These are phyloP conservation scores for Massarina eburnea DNA, from an alignment of 2,329 filamentous ascomycete genomes.

Conservation along the genomic window DNA sequence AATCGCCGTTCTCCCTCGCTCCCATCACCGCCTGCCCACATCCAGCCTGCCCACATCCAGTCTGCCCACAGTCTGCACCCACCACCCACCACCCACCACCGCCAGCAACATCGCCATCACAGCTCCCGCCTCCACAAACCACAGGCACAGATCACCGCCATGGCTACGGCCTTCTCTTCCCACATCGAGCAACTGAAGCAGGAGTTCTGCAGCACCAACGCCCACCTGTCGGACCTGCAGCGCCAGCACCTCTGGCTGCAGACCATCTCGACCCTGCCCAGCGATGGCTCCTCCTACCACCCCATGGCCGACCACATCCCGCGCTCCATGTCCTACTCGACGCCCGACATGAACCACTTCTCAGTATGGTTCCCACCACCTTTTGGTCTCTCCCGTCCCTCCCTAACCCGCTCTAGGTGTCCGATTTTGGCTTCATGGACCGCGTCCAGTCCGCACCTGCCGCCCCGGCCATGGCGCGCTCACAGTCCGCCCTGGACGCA, in stretches of 20 bases:
- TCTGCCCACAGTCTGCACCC: slow-evolving; percentile 8
- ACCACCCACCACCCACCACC: slow-evolving; percentile 23
- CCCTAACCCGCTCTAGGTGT: slow-evolving; percentile 35
- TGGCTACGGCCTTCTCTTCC: slow-evolving; percentile 28
- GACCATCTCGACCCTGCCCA: slow-evolving; percentile 21
- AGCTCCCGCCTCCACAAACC: slow-evolving; percentile 13
- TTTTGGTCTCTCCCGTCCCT: slow-evolving; percentile 27
- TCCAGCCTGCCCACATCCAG: slow-evolving; percentile 11
- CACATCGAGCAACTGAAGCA: slow-evolving; percentile 40
- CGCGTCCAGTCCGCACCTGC: slow-evolving; percentile 39
- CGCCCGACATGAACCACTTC: slow-evolving; percentile 24
- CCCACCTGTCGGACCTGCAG: slow-evolving; percentile 37
- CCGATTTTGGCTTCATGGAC: slow-evolving; percentile 30
- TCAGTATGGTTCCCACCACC: slow-evolving; percentile 36
- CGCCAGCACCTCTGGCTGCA: slow-evolving; percentile 40
- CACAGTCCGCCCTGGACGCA: slow-evolving; percentile 25
- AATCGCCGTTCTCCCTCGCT: slow-evolving; percentile 20
- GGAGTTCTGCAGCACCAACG: slow-evolving; percentile 37
- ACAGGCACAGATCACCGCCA: slow-evolving; percentile 18
- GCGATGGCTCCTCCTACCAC: slow-evolving; percentile 18
- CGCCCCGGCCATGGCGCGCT: slow-evolving; percentile 27
- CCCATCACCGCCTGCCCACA: slow-evolving; percentile 16
- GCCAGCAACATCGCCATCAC: slow-evolving; percentile 6
- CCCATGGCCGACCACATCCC: slow-evolving; percentile 32
- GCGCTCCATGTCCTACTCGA: slow-evolving; percentile 34